A percentile compares a stretch with the other conserved stretches of the same genome.
phyloP scores from a whole-genome alignment of 2,329 filamentous ascomycete species.

The Stenocarpella maydis region DNA sequence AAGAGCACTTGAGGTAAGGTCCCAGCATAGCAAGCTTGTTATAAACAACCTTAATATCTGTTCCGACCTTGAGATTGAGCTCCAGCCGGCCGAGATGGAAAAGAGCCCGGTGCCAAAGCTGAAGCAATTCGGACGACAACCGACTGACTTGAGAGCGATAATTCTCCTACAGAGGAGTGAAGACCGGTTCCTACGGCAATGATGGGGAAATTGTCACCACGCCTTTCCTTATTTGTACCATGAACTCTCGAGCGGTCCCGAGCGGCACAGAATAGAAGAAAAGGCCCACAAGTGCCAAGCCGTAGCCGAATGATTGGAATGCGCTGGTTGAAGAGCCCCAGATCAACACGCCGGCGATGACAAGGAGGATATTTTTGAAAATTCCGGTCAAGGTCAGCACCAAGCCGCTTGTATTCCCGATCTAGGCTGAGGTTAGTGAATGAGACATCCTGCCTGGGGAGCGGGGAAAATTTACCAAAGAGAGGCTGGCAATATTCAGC shows the following conservation, averaged over 20 bases:
- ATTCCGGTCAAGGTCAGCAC: constrained; percentile 88
- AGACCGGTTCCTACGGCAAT: not conserved
- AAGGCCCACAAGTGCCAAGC: constrained; percentile 67
- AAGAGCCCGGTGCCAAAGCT: not conserved
- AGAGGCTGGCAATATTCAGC: constrained; percentile 85
- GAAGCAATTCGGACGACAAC: not conserved
- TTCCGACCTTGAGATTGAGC: not conserved
- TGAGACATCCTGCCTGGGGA: no score
- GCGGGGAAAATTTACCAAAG: constrained; percentile 70
- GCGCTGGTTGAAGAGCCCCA: constrained; percentile 76
- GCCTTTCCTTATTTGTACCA: not conserved
- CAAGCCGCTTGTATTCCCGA: constrained; percentile 86
- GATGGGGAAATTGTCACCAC: constrained; percentile 1
- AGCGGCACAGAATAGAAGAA: constrained; percentile 58
- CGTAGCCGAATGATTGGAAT: constrained; percentile 81
- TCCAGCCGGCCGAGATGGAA: no score
- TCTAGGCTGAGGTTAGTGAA: constrained; percentile 58
- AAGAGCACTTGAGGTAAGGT: no score
- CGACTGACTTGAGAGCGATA: not conserved
- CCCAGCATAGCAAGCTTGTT: no score
- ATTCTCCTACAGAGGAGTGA: not conserved
- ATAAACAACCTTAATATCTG: not conserved
- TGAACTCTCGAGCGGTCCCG: constrained; percentile 41
- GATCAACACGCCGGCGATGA: constrained; percentile 77
- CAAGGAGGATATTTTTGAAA: constrained; percentile 86